phyloP scores from a whole-genome alignment of 2,329 filamentous ascomycete species.

The Uncinocarpus reesii region DNA sequence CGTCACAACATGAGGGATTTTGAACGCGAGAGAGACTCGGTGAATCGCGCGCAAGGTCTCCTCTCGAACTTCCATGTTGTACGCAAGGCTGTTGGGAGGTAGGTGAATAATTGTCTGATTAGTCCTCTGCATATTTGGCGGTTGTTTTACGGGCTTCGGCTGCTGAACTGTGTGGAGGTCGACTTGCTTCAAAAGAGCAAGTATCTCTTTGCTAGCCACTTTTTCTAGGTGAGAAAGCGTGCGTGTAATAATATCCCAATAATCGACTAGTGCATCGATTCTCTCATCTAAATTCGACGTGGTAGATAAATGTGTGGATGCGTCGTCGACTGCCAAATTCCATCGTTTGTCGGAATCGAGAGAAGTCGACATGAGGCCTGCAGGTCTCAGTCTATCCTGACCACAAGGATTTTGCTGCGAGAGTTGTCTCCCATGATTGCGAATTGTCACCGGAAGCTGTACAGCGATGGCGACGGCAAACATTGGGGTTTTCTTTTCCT shows the following conservation, averaged over 20 bases:
- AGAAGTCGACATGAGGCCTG: constrained; percentile 30
- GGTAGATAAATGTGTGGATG: constrained; percentile 37
- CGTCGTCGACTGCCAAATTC: constrained; percentile 32
- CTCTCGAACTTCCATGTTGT: constrained; percentile 38
- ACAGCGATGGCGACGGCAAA: constrained; percentile 50
- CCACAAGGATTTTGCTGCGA: constrained; percentile 29
- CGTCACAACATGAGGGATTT: constrained; percentile 47
- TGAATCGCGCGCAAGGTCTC: constrained; percentile 40
- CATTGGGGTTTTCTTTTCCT: constrained; percentile 47
- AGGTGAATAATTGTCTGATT: constrained; percentile 43
- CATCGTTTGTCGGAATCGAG: constrained; percentile 35
- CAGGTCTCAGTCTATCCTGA: constrained; percentile 21
- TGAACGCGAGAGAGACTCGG: constrained; percentile 45
- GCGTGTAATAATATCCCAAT: constrained; percentile 50
- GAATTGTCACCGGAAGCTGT: constrained; percentile 40
- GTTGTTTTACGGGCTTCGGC: constrained; percentile 37
- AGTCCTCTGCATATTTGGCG: constrained; percentile 40
- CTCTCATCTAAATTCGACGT: constrained; percentile 44
- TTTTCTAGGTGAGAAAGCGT: constrained; percentile 46
- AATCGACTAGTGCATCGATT: constrained; percentile 46
- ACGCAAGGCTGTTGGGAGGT: constrained; percentile 39
- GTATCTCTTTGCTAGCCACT: constrained; percentile 43
- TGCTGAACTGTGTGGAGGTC: constrained; percentile 34
- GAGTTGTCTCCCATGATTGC: constrained; percentile 27
- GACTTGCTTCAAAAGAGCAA: constrained; percentile 41